Evolutionary conservation across 2,329 filamentous ascomycete genomes (phyloP).

Genomic region (Trichoderma lentiforme): DNA sequence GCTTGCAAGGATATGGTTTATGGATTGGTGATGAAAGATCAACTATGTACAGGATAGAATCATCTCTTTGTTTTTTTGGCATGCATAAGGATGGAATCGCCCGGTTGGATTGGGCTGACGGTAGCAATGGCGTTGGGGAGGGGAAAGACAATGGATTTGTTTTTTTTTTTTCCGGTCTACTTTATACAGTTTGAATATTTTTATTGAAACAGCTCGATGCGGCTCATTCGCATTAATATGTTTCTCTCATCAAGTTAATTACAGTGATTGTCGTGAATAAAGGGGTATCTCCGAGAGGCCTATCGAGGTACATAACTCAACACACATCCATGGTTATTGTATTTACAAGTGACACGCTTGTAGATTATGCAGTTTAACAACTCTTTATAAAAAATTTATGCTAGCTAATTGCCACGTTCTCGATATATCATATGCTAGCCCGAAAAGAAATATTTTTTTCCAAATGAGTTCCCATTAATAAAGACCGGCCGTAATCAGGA

Average conservation of each 20-base stretch:
- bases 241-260: not conserved
- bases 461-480: not conserved
- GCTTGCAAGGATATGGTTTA: not conserved
- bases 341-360: not conserved
- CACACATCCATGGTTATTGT: not conserved
- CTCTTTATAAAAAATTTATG: not conserved
- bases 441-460: not conserved
- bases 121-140: slow-evolving; percentile 10
- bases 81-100: slow-evolving; percentile 2
- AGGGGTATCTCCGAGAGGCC: too few relatives aligned
- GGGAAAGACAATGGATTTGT: not conserved
- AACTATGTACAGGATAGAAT: not conserved
- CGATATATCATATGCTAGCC: not conserved
- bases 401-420: not conserved
- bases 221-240: not conserved
- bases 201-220: not conserved
- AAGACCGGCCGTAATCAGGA: not conserved
- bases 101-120: not conserved
- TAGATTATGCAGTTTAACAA: not conserved
- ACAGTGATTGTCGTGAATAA: not conserved
- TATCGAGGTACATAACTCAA: not conserved
- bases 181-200: not conserved
- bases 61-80: not conserved
- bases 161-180: not conserved
- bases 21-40: not conserved